These are phyloP conservation scores for Graphilbum ipis-grandicollis DNA, from an alignment of 2,329 filamentous ascomycete species.

Conservation along the genomic window DNA sequence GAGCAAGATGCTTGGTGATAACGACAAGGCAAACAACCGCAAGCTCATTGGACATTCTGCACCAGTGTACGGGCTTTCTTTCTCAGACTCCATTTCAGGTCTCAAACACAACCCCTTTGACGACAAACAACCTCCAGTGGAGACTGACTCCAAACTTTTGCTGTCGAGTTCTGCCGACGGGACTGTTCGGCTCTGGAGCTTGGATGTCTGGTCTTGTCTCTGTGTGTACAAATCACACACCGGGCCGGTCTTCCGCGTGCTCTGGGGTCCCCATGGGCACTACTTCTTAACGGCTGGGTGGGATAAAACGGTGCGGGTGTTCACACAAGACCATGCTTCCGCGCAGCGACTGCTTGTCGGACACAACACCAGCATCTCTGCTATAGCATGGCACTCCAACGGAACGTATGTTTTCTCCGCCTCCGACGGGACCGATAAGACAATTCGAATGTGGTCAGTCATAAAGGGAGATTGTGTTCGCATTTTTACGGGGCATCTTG, in stretches of 20 bases:
- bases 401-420: slow-evolving; percentile 86
- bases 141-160: slow-evolving; percentile 53
- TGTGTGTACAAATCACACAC: slow-evolving; percentile 91
- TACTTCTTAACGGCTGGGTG: slow-evolving; percentile 83
- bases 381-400: slow-evolving; percentile 87
- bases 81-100: slow-evolving; percentile 53
- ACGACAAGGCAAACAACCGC: slow-evolving; percentile 45
- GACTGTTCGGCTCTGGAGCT: slow-evolving; percentile 79
- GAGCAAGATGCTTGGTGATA: slow-evolving; percentile 42
- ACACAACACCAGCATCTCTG: slow-evolving; percentile 85
- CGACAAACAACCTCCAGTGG: slow-evolving; percentile 24
- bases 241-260: slow-evolving; percentile 72
- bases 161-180: slow-evolving; percentile 79
- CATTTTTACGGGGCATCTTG: slow-evolving; percentile 80
- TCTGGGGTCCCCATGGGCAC: slow-evolving; percentile 85
- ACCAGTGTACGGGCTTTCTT: slow-evolving; percentile 76
- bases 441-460: slow-evolving; percentile 95
- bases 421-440: slow-evolving; percentile 70
- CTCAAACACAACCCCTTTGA: slow-evolving; percentile 32
- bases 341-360: slow-evolving; percentile 78
- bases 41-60: slow-evolving; percentile 79
- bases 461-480: slow-evolving; percentile 73
- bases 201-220: slow-evolving; percentile 82
- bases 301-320: slow-evolving; percentile 80
- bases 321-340: slow-evolving; percentile 84